Base-by-base conservation (phyloP, 768 basidiomycete genomes). In the Agaricus blazei region DNA sequence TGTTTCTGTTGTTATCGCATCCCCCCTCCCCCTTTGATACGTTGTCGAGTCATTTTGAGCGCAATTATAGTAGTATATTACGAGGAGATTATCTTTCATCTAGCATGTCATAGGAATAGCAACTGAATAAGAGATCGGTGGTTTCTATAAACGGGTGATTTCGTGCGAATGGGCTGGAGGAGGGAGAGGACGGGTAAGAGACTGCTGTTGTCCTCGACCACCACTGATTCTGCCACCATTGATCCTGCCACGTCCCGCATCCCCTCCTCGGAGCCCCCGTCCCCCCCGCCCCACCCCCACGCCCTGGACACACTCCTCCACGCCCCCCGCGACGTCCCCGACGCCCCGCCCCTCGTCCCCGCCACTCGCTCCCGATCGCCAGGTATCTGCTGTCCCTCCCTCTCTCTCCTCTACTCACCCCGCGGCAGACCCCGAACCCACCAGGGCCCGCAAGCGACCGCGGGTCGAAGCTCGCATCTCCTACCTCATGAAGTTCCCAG, bases 361-460 rank as follows among this genome's bases (percentile, higher is more conserved):
- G 73, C 83, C 60, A 84, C 82, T 58, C 84, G 86, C 68, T 70
- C 79, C 46, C 73, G 83, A 72, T 75, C 79, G 31, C n/a, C 56
- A 37, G 23, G 51, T 43, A 14, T 9, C 9, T 31, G 19, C 19
- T 19, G 42, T 15, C 26, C 12, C 44, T 51, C 41, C 50, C 49
- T 57, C 57, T 45, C 49, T 47, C 59, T 45, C 52, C 43, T 59
- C n/a, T 4, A 31, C 52, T n/a, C 51, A 56, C 58, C 44, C 58
- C 60, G 62, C 69, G 66, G 65, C 68, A 79, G 77, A 78, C 66
- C 59, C 73, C 70, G 83, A 83, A 70, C 70, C 70, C 59, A 59
- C 76, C 52, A 75, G 84, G 68, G 82, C 83, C 62, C 78, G 79
- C 71, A 88, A 88, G 77, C 79, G 87, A 76, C 85, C 85, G 75